Evolutionary conservation across 2,329 filamentous ascomycete species (phyloP), one percentile per base, ranked within the genome.

Genomic region (Xylariaceae sp.): DNA sequence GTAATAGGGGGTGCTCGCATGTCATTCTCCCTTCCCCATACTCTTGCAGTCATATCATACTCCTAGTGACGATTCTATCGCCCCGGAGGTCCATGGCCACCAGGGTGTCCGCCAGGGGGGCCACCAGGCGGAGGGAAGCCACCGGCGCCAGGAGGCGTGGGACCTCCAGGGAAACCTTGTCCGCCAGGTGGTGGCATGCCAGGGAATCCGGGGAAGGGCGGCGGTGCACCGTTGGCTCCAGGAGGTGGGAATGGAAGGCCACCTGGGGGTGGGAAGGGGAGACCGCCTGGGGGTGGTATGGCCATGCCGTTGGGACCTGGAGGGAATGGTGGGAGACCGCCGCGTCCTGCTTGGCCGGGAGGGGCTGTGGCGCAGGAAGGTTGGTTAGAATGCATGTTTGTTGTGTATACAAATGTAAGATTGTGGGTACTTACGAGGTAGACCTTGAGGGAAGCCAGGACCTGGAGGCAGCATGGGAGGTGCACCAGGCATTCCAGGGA

Each of bases 401-500:
- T 10, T 6, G 21, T 56, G 53, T 44, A 23, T 21, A 22, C 5
- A 21, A n/a, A 17, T 17, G 23, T 17, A 38, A 21, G 22, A 32
- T 20, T 23, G 25, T 10, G 22, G 32, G 25, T 19, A 74, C 77
- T 60, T 79, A 82, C 79, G 79, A 63, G 79, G 72, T 65, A 76
- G 69, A 40, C 72, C 72, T 22, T 40, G 68, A 25, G 59, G 64
- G 42, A 73, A 72, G 51, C 73, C 67, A 45, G 75, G 76, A 57
- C 48, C 48, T 12, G 49, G 49, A 27, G 50, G 52, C 8, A 50
- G 32, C 21, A 79, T 80, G 36, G 80, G 82, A 45, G 80, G 80
- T 29, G 70, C 66, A 47, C 74, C 70, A 50, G 70, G 69, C 48
- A 74, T 63, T 33, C 64, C 60, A 58, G 57, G 47, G 37, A 63